These are phyloP conservation scores for Adansonia gregorii DNA, from an alignment of 441 rosid genomes.

Conservation along the genomic window DNA sequence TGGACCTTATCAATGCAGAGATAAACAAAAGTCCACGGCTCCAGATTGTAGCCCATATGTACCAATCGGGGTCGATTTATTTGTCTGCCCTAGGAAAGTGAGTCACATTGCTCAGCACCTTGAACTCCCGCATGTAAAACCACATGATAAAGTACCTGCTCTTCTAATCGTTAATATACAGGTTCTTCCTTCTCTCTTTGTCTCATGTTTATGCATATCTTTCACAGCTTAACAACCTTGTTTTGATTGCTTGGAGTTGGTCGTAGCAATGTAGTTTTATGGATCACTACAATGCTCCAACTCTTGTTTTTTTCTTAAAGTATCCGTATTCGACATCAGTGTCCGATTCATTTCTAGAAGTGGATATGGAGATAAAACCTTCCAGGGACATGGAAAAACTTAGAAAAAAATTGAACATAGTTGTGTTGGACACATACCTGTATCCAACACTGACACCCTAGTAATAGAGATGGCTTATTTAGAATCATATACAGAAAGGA, in stretches of 20 bases:
- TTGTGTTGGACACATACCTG: too few relatives aligned
- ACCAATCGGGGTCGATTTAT: slow-evolving; percentile 81
- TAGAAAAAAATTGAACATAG: too few relatives aligned
- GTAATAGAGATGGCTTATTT: too few relatives aligned
- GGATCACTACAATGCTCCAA: too few relatives aligned
- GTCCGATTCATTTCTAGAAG: too few relatives aligned
- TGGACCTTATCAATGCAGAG: slow-evolving; percentile 55
- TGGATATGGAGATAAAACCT: too few relatives aligned
- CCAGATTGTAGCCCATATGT: slow-evolving; percentile 59
- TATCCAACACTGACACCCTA: too few relatives aligned
- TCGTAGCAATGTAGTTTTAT: not conserved
- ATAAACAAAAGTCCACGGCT: slow-evolving; percentile 74
- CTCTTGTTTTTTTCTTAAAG: too few relatives aligned
- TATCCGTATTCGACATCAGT: too few relatives aligned
- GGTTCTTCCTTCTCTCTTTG: slow-evolving; percentile 37
- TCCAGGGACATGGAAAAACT: too few relatives aligned
- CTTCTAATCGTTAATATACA: slow-evolving; percentile 89
- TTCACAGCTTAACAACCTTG: not conserved
- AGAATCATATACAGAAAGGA: too few relatives aligned
- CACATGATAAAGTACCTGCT: slow-evolving; percentile 65
- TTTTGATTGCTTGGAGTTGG: not conserved
- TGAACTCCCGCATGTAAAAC: slow-evolving; percentile 72
- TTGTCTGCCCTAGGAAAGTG: slow-evolving; percentile 71
- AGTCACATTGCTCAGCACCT: slow-evolving; percentile 87
- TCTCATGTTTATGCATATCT: not conserved